Evolutionary conservation across 805 yeast species (phyloP).

Genomic region (Yamadazyma kitorensis): DNA sequence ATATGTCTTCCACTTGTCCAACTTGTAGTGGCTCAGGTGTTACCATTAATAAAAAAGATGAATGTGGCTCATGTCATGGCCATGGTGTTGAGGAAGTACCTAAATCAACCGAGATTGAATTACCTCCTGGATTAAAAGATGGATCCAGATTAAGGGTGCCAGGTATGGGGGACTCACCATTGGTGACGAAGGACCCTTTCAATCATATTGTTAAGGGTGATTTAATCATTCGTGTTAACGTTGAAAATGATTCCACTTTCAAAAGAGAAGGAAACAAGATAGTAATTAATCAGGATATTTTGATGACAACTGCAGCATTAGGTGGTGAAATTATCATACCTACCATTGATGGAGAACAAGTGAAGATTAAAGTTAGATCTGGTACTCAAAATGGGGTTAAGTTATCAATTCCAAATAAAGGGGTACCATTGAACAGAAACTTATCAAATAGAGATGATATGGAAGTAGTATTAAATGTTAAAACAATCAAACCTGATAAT

Average conservation of each 20-base stretch:
- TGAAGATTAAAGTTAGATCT: conserved; percentile 75
- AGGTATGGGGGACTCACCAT: conserved; percentile 89
- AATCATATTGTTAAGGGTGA: conserved; percentile 79
- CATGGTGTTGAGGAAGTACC: conserved; percentile 73
- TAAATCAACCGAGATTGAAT: conserved; percentile 73
- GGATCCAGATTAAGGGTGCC: conserved; percentile 82
- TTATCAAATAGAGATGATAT: conserved; percentile 71
- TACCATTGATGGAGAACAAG: conserved; percentile 73
- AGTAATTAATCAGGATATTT: conserved; percentile 61
- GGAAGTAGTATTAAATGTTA: conserved; percentile 69
- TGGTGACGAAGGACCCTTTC: conserved; percentile 66
- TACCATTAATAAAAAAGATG: conserved; percentile 59
- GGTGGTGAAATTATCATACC: conserved; percentile 94
- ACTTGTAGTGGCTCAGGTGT: conserved; percentile 91
- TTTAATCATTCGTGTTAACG: conserved; percentile 75
- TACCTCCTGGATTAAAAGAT: conserved; percentile 86
- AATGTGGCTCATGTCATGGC: conserved; percentile 82
- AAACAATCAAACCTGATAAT: conserved; percentile 69
- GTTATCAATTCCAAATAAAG: conserved; percentile 78
- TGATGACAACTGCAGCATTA: conserved; percentile 93
- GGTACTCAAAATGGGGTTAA: conserved; percentile 80
- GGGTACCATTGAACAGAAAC: conserved; percentile 67
- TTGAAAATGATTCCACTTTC: conserved; percentile 71
- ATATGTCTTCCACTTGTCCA: conserved; percentile 90
- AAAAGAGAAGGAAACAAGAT: conserved; percentile 65